Conservation (phyloP, 306 rosid genomes). For the Pterocarpus macrocarpus region DNA sequence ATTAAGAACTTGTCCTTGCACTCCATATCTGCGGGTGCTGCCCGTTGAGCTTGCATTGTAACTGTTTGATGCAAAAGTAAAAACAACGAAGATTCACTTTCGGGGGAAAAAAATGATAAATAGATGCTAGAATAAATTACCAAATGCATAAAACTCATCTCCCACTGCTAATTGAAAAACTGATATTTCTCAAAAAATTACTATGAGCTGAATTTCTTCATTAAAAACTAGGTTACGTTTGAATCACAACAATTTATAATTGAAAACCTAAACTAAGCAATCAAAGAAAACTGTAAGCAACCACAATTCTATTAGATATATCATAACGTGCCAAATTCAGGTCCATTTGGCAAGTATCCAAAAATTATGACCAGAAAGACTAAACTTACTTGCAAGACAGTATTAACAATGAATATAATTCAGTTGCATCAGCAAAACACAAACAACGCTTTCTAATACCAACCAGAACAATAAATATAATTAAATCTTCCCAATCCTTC, state of each 20-base stretch:
- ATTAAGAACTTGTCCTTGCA: constrained; percentile 94
- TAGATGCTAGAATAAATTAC: constrained; percentile 12
- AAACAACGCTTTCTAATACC: constrained; percentile 17
- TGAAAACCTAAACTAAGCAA: constrained; percentile 10
- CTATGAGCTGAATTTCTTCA: background rate
- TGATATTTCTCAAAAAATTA: background rate
- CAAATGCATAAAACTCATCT: constrained; percentile 31
- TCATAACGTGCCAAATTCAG: constrained; percentile 30
- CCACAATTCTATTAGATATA: background rate
- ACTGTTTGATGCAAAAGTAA: constrained; percentile 61
- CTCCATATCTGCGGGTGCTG: constrained; percentile 67
- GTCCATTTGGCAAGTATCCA: constrained; percentile 23
- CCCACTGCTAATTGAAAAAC: constrained; percentile 24
- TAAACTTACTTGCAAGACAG: constrained; percentile 31
- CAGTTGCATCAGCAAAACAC: constrained; percentile 30
- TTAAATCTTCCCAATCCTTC: constrained; percentile 16
- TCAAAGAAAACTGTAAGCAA: constrained; percentile 27
- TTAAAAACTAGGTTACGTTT: constrained; percentile 13
- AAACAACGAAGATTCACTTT: background rate
- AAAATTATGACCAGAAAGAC: constrained; percentile 27
- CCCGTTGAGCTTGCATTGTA: constrained; percentile 83
- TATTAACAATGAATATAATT: background rate
- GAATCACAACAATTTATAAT: constrained; percentile 4
- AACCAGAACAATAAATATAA: constrained; percentile 16
- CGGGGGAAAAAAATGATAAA: background rate